Evolutionary conservation across 345 rosid species (phyloP).

Genomic region (Linum trigynum): DNA sequence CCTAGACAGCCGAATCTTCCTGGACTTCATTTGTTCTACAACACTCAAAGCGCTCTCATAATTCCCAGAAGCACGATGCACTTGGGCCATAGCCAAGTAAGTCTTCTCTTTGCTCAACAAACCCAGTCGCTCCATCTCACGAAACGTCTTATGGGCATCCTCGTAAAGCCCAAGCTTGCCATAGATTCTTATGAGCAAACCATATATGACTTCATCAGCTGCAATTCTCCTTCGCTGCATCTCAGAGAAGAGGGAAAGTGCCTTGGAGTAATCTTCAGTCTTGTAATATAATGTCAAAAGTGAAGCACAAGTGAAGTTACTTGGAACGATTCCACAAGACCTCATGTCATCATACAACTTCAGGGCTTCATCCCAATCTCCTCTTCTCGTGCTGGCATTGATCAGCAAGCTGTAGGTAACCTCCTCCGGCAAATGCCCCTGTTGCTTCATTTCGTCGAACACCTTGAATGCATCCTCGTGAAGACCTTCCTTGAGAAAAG

Average conservation of each 20-base stretch:
- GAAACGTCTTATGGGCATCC: constrained; percentile 65
- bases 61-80: constrained; percentile 56
- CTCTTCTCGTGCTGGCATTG: constrained; percentile 36
- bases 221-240: constrained; percentile 56
- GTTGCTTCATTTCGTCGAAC: constrained; percentile 61
- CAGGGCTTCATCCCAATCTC: constrained; percentile 50
- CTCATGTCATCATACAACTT: constrained; percentile 65
- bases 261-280: constrained; percentile 62
- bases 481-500: constrained; percentile 51
- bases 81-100: constrained; percentile 86
- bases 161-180: constrained; percentile 79
- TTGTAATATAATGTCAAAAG: constrained; percentile 75
- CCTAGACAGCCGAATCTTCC: constrained; percentile 57
- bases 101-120: constrained; percentile 73
- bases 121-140: constrained; percentile 51
- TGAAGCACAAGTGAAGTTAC: constrained; percentile 88
- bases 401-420: constrained; percentile 69
- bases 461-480: constrained; percentile 47
- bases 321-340: constrained; percentile 54
- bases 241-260: constrained; percentile 73
- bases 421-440: constrained; percentile 69
- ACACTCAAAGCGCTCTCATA: constrained; percentile 52
- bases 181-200: constrained; percentile 77
- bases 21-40: constrained; percentile 58
- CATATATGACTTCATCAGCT: constrained; percentile 83